These are phyloP conservation scores for Vaccinium vitisidaea DNA, from an alignment of 148 eudicot species.

Conservation along the genomic window DNA sequence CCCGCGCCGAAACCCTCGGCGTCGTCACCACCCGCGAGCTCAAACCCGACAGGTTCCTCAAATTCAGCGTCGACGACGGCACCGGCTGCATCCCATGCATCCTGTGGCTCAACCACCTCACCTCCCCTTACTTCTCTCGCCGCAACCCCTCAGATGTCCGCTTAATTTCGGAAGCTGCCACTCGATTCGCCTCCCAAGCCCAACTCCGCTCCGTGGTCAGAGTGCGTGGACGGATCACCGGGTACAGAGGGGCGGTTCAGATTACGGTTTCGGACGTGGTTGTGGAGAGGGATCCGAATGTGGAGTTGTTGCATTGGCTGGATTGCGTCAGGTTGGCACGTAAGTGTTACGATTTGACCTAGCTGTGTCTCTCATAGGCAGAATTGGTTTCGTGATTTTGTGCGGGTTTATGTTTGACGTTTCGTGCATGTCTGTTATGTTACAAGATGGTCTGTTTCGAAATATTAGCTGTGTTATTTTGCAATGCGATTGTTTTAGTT, in stretches of 20 bases:
- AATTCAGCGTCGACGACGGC: conserved; percentile 73
- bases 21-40: conserved; percentile 56
- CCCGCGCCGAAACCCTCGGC: conserved; percentile 70
- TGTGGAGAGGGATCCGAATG: conserved; percentile 65
- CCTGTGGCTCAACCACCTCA: conserved; percentile 80
- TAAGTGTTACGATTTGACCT: conserved; percentile 28
- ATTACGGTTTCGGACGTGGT: conserved; percentile 69
- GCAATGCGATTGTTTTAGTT: background rate
- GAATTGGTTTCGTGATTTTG: background rate
- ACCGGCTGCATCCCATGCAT: conserved; percentile 71
- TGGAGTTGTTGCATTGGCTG: conserved; percentile 79
- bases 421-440: background rate
- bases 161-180: conserved; percentile 46
- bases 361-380: background rate
- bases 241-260: conserved; percentile 61
- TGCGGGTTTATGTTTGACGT: background rate
- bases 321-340: conserved; percentile 58
- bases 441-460: background rate
- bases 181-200: conserved; percentile 30
- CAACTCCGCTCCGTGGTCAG: conserved; percentile 52
- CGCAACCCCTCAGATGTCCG: conserved; percentile 66
- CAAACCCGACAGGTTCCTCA: conserved; percentile 61
- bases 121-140: conserved; percentile 56
- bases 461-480: background rate
- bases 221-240: conserved; percentile 61